Evolutionary conservation across 257 asterid species (phyloP).

Genomic region (Solanum microdontum): DNA sequence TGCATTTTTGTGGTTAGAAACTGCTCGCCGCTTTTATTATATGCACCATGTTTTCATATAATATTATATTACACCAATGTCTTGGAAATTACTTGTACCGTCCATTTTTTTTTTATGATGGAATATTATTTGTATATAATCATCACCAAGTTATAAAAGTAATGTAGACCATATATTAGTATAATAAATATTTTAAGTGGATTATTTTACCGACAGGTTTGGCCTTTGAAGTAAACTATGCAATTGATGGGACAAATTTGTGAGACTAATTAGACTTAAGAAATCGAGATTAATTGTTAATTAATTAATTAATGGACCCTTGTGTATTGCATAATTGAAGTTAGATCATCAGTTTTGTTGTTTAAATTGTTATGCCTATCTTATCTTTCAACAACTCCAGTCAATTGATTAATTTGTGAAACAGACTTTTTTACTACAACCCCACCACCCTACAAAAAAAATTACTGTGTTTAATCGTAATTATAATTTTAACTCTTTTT

Average conservation of each 20-base stretch:
- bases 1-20: background rate
- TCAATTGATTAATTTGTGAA: constrained; percentile 11
- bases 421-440: background rate
- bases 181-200: background rate
- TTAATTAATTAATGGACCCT: background rate
- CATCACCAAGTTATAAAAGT: background rate
- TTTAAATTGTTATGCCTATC: constrained; percentile 9
- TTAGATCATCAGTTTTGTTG: background rate
- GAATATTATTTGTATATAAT: background rate
- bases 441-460: no score
- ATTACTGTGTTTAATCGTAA: no score
- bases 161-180: background rate
- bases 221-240: background rate
- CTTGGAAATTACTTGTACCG: background rate
- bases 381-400: constrained; percentile 22
- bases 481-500: background rate
- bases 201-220: background rate
- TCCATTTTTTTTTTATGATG: background rate
- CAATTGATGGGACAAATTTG: background rate
- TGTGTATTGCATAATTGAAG: constrained; percentile 1
- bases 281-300: background rate
- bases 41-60: background rate
- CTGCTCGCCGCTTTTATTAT: background rate
- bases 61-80: background rate
- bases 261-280: background rate